phyloP scores from a whole-genome alignment of 2,329 filamentous ascomycete genomes.

The Ascochyta lentis region DNA sequence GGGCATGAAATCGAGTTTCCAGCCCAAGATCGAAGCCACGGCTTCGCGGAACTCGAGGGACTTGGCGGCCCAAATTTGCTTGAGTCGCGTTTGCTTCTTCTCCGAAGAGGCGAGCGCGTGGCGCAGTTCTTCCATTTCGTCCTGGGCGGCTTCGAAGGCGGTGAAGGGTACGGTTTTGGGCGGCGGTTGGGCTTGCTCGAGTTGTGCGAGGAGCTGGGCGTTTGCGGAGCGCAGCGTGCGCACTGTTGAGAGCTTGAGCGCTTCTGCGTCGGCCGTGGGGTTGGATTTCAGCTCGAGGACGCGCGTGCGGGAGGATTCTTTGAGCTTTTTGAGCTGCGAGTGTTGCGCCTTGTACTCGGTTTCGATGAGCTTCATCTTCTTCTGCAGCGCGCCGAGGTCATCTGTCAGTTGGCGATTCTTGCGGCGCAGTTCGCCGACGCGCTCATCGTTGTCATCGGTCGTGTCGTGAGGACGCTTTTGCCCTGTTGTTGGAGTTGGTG shows the following conservation, averaged over 20 bases:
- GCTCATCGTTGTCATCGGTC: conserved; percentile 66
- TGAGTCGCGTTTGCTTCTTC: conserved; percentile 84
- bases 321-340: conserved; percentile 73
- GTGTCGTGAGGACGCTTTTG: conserved; percentile 69
- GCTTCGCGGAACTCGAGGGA: conserved; percentile 94
- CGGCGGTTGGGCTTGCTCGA: conserved; percentile 56
- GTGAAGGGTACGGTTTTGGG: conserved; percentile 71
- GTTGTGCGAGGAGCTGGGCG: conserved; percentile 76
- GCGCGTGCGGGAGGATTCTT: conserved; percentile 76
- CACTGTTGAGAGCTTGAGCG: conserved; percentile 82
- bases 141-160: conserved; percentile 75
- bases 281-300: conserved; percentile 89
- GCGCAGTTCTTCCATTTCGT: conserved; percentile 70
- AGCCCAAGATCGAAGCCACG: conserved; percentile 88
- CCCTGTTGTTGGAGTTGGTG: conserved; percentile 51
- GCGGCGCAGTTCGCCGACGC: conserved; percentile 81
- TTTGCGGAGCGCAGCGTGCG: conserved; percentile 83
- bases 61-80: conserved; percentile 91
- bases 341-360: conserved; percentile 75
- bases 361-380: conserved; percentile 72
- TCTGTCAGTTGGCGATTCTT: conserved; percentile 89
- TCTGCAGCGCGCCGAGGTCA: conserved; percentile 73
- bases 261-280: conserved; percentile 84
- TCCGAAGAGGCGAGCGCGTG: conserved; percentile 66
- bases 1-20: conserved; percentile 95